These are phyloP conservation scores for Neurospora sp. DNA, from an alignment of 2,329 filamentous ascomycete species.

Conservation along the genomic window DNA sequence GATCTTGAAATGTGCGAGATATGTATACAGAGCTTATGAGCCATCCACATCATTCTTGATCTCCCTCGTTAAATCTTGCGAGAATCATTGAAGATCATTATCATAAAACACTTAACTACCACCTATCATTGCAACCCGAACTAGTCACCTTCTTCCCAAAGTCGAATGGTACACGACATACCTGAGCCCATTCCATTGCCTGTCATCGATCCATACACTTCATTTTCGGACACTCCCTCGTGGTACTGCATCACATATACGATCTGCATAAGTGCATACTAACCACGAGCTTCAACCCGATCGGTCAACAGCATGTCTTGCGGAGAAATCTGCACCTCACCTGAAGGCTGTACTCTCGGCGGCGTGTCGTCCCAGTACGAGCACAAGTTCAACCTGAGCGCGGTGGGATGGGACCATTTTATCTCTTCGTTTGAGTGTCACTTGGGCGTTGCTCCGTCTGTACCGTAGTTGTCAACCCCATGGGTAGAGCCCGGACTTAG, in stretches of 20 bases:
- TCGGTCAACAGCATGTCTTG: slow-evolving; percentile 22
- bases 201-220: background rate
- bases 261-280: background rate
- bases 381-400: slow-evolving; percentile 37
- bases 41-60: no score
- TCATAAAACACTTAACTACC: no score
- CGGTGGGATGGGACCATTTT: slow-evolving; percentile 33
- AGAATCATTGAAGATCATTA: no score
- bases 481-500: background rate
- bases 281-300: background rate
- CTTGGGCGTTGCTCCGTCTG: background rate
- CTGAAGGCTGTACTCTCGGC: slow-evolving; percentile 43
- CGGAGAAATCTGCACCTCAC: slow-evolving; percentile 35
- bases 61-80: no score
- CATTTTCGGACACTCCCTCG: background rate
- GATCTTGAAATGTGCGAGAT: no score
- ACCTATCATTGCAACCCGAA: background rate
- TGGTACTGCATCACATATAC: background rate
- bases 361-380: slow-evolving; percentile 33
- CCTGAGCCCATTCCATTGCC: background rate
- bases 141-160: background rate
- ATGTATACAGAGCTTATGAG: no score
- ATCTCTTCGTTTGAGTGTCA: slow-evolving; percentile 29
- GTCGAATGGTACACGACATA: background rate
- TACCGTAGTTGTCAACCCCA: background rate